Base-by-base conservation (phyloP, 352 stramenopile species). In the Halophytophthora polymorphica region DNA sequence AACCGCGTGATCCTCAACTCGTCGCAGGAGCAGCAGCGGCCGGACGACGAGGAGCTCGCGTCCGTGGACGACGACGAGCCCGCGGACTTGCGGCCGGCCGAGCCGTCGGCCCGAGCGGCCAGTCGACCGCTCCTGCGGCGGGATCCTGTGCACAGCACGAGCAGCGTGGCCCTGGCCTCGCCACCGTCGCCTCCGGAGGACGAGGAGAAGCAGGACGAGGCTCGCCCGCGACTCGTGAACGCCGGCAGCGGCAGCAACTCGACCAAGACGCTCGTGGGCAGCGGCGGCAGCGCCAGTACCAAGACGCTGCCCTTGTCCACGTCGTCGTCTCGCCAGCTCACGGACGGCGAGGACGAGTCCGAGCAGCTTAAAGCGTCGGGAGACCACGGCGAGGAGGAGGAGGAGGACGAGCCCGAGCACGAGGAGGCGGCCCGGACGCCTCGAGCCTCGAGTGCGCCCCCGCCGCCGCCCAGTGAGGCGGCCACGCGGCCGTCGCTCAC, bases 1-100 rank as follows among this genome's bases (percentile, higher is more conserved):
- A 86, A 89, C 39, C 63, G 76, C 21, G 78, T 86, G 37, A 91
- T 91, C 23, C 53, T 91, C 23, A 91, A 91, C 57, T 87, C 80
- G 15, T 75, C 72, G 5, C 59, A 69, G 55, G 46, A 42, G 2
- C 59, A 66, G 22, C 50, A 63, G 15, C 53, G 60, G 42, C 64
- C 59, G 22, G 46, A 66, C 14, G 62, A 67, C 2, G 61, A 68
- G 14, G 53, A 64, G 28, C 49, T 69, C 12, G 56, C 65, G 29
- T 64, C 65, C 17, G 25, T 69, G 43, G 66, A 74, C 11, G 55
- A 76, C 19, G 62, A 67, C 17, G 45, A 66, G 47, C 46, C 45
- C 3, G 56, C 31, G 21, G 46, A 61, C 42, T 34, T 46, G 3
- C 40, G 56, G 22, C 18, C 31, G 6, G 35, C 65, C 33, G 57